Evolutionary conservation across 2,329 filamentous ascomycete species (phyloP).

Genomic region (Orbilia javanica): DNA sequence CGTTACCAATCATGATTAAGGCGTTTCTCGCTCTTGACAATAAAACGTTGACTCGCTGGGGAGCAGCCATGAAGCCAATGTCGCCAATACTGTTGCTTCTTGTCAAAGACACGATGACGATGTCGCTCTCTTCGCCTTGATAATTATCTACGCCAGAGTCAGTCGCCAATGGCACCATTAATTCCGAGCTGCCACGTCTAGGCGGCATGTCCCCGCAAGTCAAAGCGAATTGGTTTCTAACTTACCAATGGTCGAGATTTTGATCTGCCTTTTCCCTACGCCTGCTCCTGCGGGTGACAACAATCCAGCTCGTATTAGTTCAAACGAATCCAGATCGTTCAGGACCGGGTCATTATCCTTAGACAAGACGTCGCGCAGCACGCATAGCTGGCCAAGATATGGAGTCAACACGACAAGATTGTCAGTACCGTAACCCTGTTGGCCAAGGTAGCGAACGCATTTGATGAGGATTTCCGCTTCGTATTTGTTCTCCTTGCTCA

Average conservation of each 20-base stretch:
- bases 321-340: conserved; percentile 76
- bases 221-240: conserved; percentile 31
- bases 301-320: conserved; percentile 74
- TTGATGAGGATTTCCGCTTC: conserved; percentile 77
- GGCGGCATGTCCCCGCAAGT: conserved; percentile 22
- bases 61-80: conserved; percentile 78
- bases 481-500: conserved; percentile 74
- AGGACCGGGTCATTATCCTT: conserved; percentile 74
- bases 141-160: conserved; percentile 74
- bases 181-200: conserved; percentile 7
- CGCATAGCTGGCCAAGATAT: conserved; percentile 76
- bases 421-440: conserved; percentile 77
- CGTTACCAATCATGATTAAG: conserved; percentile 78
- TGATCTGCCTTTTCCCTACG: conserved; percentile 70
- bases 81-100: conserved; percentile 75
- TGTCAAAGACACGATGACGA: conserved; percentile 77
- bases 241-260: conserved; percentile 78
- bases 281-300: conserved; percentile 70
- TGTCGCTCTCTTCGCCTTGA: conserved; percentile 81
- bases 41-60: conserved; percentile 71
- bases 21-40: conserved; percentile 76
- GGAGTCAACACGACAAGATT: conserved; percentile 78
- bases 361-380: conserved; percentile 71
- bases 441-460: conserved; percentile 75
- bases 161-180: conserved; percentile 20